Evolutionary conservation across 768 basidiomycete species (phyloP), one percentile per base, ranked within the genome.

Genomic region (Hirschioporus abietinus): DNA sequence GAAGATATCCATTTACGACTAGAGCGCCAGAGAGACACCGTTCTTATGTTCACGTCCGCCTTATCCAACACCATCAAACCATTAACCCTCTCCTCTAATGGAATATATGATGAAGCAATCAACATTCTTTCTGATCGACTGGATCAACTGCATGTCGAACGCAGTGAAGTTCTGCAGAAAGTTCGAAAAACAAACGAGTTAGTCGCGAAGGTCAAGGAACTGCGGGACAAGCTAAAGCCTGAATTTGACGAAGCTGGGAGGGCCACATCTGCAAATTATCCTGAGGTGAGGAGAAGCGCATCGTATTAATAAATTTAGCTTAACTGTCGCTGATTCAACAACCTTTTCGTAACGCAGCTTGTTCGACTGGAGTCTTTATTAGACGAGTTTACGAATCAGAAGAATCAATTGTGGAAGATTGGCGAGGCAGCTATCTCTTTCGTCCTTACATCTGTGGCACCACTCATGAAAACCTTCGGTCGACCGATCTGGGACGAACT

Each of bases 401-500:
- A 34, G 60, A 61, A 92, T 70, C 88, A 91, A 69, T 75, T 93
- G 64, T 93, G 90, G 90, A 91, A 92, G 68, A 78, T 92, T 65
- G 91, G 88, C 20, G 88, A 92, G 83, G 89, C 91, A 66, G 87
- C 86, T 0, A 78, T 92, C 65, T 92, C 91, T 0, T 82, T 93
- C 66, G 76, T 92, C 63, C 80, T 93, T 59, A 91, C 92, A 71
- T 88, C 86, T 1, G 87, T 92, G 17, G 86, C 91, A 0, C 91
- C 91, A 0, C 85, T 93, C 72, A 92, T 91, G 91, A 81, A 91
- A 68, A 90, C 83, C 35, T 91, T 92, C 68, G 91, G 91, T 64
- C 91, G 89, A 71, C 84, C 85, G n/a, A 91, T 93, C 64, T 89
- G 90, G 35, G 85, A 90, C 72, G 91, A 93, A 71, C 82, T 91